A percentile compares a stretch with the other conserved stretches of the same genome.
These are phyloP conservation scores for Dimocarpus longan DNA, from an alignment of 345 rosid species.

Conservation along the genomic window DNA sequence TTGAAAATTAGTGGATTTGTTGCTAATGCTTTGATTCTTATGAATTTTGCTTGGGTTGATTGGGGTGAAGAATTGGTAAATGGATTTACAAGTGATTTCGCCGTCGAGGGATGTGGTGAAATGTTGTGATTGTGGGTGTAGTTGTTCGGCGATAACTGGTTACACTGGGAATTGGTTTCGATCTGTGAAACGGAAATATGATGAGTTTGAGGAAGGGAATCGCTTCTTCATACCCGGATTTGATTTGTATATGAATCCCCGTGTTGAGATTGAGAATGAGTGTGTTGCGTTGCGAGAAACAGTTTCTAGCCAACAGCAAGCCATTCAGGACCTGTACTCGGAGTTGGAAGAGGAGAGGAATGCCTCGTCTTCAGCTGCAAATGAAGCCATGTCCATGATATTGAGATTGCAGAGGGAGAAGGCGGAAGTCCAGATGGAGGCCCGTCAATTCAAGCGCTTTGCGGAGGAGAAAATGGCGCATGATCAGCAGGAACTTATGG, in stretches of 20 bases:
- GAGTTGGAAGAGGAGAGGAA: slow-evolving; percentile 96
- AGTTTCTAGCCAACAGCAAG: slow-evolving; percentile 68
- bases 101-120: slow-evolving; percentile 36
- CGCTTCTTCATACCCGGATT: slow-evolving; percentile 57
- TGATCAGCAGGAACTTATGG: slow-evolving; percentile 80
- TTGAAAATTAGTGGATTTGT: slow-evolving; percentile 1
- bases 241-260: slow-evolving; percentile 53
- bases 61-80: slow-evolving; percentile 23
- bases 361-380: slow-evolving; percentile 92
- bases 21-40: not conserved
- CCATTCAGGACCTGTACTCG: slow-evolving; percentile 60
- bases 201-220: slow-evolving; percentile 54
- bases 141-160: slow-evolving; percentile 42
- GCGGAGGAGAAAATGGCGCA: slow-evolving; percentile 92
- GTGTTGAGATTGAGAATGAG: slow-evolving; percentile 83
- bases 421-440: slow-evolving; percentile 93
- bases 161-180: slow-evolving; percentile 55
- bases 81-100: slow-evolving; percentile 56
- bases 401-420: slow-evolving; percentile 93
- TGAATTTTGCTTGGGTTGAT: slow-evolving; percentile 6
- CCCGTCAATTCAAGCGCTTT: slow-evolving; percentile 86
- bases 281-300: slow-evolving; percentile 71
- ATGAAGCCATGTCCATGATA: slow-evolving; percentile 99
- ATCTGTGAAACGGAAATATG: slow-evolving; percentile 70
- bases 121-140: slow-evolving; percentile 70